Conservation (phyloP, 2,329 filamentous ascomycete genomes). For the Leptographium lundbergii region DNA sequence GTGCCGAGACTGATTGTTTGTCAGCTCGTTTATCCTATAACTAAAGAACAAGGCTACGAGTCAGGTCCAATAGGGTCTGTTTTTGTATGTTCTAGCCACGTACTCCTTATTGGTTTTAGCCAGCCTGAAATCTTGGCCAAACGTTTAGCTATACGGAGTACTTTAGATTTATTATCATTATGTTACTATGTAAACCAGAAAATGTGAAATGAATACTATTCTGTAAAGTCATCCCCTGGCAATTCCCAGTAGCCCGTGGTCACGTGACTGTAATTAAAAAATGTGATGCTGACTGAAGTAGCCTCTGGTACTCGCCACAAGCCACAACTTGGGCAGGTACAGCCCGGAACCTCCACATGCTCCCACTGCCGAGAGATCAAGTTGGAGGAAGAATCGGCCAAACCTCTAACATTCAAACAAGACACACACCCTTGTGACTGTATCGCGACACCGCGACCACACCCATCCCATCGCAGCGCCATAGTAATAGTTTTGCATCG, state of each 20-base stretch:
- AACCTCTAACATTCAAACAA: conserved; percentile 4
- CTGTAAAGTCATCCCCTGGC: too few relatives aligned
- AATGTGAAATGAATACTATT: neutral
- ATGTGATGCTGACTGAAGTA: conserved; percentile 5
- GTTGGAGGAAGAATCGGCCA: conserved; percentile 8
- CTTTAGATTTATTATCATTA: too few relatives aligned
- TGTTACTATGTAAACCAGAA: neutral
- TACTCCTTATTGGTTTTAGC: too few relatives aligned
- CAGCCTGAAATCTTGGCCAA: too few relatives aligned
- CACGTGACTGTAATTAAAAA: neutral
- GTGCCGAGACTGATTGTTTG: too few relatives aligned
- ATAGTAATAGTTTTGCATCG: neutral
- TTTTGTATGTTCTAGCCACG: too few relatives aligned
- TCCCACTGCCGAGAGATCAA: conserved; percentile 9
- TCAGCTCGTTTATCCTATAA: too few relatives aligned
- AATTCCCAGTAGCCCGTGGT: neutral
- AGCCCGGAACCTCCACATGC: conserved; percentile 10
- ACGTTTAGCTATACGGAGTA: too few relatives aligned
- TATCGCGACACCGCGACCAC: neutral
- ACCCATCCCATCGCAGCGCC: neutral
- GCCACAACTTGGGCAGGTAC: conserved; percentile 10
- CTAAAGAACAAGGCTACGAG: too few relatives aligned
- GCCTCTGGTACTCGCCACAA: conserved; percentile 10
- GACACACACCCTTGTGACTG: neutral
- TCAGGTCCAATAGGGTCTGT: too few relatives aligned